Conservation (phyloP, 2,329 filamentous ascomycete genomes). For the Arthrobotrys pseudoclavata region DNA sequence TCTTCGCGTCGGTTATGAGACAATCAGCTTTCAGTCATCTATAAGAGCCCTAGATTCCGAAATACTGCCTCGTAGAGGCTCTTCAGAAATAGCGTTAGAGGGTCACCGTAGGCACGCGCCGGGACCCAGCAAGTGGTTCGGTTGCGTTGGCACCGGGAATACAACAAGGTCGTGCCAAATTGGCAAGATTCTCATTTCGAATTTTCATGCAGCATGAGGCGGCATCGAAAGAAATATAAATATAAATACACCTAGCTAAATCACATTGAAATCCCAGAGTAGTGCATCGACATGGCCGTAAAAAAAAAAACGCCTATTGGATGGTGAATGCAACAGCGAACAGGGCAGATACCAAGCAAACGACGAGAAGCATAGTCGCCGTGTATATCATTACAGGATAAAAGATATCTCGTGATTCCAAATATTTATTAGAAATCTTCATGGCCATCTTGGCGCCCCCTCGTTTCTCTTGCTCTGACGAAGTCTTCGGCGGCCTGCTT, state of each 20-base stretch:
- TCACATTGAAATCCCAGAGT: constrained; percentile 18
- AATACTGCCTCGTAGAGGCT: too few species aligned
- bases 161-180: not conserved
- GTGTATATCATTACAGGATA: not conserved
- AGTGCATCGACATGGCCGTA: constrained; percentile 15
- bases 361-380: not conserved
- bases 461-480: constrained; percentile 25
- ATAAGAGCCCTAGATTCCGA: too few species aligned
- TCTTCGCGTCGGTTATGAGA: too few species aligned
- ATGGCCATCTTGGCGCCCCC: constrained; percentile 5
- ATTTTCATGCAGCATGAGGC: not conserved
- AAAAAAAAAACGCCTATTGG: constrained; percentile 6
- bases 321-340: constrained; percentile 5
- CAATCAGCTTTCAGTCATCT: too few species aligned
- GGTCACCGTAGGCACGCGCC: too few species aligned
- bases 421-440: constrained; percentile 21
- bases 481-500: constrained; percentile 66
- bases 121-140: too few species aligned
- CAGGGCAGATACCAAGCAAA: not conserved
- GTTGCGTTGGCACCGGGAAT: not conserved
- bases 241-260: constrained; percentile 22
- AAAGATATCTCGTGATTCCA: not conserved
- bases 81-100: too few species aligned
- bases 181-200: not conserved
- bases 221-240: not conserved